Evolutionary conservation across 2,329 filamentous ascomycete genomes (phyloP).

Genomic region (Dothistroma pini): DNA sequence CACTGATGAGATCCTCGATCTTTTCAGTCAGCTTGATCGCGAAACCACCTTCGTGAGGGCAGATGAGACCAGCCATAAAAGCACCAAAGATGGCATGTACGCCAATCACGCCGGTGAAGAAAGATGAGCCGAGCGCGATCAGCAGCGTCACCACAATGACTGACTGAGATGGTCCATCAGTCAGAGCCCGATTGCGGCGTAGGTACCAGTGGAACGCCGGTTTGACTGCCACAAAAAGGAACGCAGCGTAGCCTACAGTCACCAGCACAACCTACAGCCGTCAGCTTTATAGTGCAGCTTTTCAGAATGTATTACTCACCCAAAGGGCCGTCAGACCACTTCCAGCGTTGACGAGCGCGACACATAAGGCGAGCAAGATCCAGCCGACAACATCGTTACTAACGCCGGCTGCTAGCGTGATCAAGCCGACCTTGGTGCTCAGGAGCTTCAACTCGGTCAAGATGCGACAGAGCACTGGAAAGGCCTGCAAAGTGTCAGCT

Average conservation of each 20-base stretch:
- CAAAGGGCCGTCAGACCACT: slow-evolving; percentile 79
- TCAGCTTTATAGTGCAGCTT: background rate
- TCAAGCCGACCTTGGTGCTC: slow-evolving; percentile 76
- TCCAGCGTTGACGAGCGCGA: slow-evolving; percentile 85
- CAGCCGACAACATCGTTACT: slow-evolving; percentile 90
- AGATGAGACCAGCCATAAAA: slow-evolving; percentile 84
- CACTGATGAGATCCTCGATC: slow-evolving; percentile 83
- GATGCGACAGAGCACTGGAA: slow-evolving; percentile 91
- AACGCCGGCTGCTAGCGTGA: slow-evolving; percentile 84
- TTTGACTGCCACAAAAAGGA: slow-evolving; percentile 68
- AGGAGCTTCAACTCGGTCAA: slow-evolving; percentile 86
- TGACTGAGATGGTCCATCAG: slow-evolving; percentile 82
- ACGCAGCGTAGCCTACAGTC: slow-evolving; percentile 68
- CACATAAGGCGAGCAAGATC: slow-evolving; percentile 88
- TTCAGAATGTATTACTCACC: slow-evolving; percentile 44
- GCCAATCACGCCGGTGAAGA: slow-evolving; percentile 87
- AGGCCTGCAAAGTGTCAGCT: slow-evolving; percentile 46
- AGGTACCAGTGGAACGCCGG: slow-evolving; percentile 74
- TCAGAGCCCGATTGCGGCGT: slow-evolving; percentile 68
- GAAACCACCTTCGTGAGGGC: slow-evolving; percentile 84
- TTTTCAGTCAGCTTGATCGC: slow-evolving; percentile 90
- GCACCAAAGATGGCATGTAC: slow-evolving; percentile 93
- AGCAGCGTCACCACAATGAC: slow-evolving; percentile 80
- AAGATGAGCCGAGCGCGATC: slow-evolving; percentile 72
- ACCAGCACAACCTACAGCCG: slow-evolving; percentile 75